Conservation (phyloP, 352 stramenopile genomes). For the Globisporangium nodosum region DNA sequence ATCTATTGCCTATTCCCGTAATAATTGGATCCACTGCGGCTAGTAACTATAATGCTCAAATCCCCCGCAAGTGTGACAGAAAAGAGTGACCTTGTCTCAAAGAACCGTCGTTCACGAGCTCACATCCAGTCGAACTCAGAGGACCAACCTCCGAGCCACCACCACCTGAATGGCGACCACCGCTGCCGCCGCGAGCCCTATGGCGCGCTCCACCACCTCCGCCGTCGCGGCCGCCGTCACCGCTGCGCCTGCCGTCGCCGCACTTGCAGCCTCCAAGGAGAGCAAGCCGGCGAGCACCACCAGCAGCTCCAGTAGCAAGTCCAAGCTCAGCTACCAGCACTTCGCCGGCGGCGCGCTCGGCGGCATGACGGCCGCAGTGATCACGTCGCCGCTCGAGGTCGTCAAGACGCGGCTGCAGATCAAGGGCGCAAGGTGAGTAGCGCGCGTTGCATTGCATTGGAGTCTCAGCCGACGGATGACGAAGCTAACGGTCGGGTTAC, state of each 20-base stretch:
- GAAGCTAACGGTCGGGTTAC: not conserved
- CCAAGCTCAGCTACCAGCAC: constrained; percentile 38
- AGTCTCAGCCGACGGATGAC: too few relatives aligned
- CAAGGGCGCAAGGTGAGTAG: constrained; percentile 41
- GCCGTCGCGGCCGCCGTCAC: constrained; percentile 4
- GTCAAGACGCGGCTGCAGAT: constrained; percentile 86
- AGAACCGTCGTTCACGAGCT: not conserved
- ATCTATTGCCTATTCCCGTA: not conserved
- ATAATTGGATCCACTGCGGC: not conserved
- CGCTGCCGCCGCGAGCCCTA: constrained; percentile 9
- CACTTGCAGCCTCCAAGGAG: not conserved
- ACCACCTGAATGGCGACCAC: constrained; percentile 8
- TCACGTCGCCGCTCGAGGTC: constrained; percentile 81
- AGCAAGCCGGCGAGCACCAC: not conserved
- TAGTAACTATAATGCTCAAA: not conserved
- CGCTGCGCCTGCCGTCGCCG: not conserved
- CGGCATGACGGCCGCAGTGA: constrained; percentile 74
- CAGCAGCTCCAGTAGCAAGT: not conserved
- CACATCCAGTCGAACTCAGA: not conserved
- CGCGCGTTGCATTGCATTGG: not conserved
- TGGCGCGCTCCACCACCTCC: constrained; percentile 10
- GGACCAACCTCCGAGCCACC: not conserved
- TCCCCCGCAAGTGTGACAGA: not conserved
- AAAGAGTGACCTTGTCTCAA: not conserved
- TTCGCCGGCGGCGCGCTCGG: constrained; percentile 74